Conservation (phyloP, 1,139 yeast species). For the Candida sp. region DNA sequence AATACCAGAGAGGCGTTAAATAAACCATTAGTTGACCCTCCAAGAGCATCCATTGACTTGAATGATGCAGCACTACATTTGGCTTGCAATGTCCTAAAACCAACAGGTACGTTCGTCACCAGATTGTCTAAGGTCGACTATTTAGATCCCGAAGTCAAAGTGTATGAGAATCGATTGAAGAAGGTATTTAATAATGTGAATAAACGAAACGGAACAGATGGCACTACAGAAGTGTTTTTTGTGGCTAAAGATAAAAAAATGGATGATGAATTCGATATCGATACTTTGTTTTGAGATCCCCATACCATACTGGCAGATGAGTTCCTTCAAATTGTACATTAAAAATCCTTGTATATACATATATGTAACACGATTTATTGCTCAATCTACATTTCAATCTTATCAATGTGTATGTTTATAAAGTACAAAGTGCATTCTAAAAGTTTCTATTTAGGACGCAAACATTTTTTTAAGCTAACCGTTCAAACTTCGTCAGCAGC, state of each 20-base stretch:
- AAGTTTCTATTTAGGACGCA: too few relatives aligned
- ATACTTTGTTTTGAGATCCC: too few relatives aligned
- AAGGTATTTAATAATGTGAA: slow-evolving; percentile 57
- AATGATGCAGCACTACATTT: slow-evolving; percentile 89
- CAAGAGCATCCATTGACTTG: slow-evolving; percentile 49
- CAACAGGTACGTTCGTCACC: slow-evolving; percentile 71
- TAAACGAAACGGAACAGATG: slow-evolving; percentile 47
- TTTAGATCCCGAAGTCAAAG: slow-evolving; percentile 49
- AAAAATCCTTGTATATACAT: too few relatives aligned
- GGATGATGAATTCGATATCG: slow-evolving; percentile 39
- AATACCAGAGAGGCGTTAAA: slow-evolving; percentile 23
- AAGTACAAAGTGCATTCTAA: background rate
- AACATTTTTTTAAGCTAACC: too few relatives aligned
- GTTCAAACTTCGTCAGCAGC: slow-evolving; percentile 9
- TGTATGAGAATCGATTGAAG: slow-evolving; percentile 54
- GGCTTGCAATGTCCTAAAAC: slow-evolving; percentile 63
- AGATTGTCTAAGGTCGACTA: slow-evolving; percentile 63
- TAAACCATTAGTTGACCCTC: slow-evolving; percentile 21
- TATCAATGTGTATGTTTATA: background rate
- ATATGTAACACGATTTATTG: too few relatives aligned
- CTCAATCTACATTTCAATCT: too few relatives aligned
- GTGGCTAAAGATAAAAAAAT: slow-evolving; percentile 52
- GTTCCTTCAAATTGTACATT: too few relatives aligned
- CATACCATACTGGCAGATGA: too few relatives aligned
- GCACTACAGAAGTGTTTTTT: slow-evolving; percentile 66